Base-by-base conservation (phyloP, 2,329 filamentous ascomycete species). In the Fusarium torreyae region DNA sequence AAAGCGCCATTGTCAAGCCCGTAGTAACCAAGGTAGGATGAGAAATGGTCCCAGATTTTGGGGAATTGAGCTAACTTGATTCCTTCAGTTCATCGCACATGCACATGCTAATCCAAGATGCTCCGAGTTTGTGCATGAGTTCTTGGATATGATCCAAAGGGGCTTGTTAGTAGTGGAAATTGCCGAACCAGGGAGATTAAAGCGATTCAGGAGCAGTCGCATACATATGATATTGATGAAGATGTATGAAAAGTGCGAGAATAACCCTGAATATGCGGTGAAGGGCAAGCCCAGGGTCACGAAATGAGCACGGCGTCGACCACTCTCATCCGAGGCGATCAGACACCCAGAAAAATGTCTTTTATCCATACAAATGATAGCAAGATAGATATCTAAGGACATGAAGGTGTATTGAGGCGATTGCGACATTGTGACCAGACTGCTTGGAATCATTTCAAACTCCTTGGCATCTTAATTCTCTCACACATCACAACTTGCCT, bases 51-150 rank as follows among this genome's bases (percentile, higher is more conserved):
- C n/a, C n/a, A n/a, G n/a, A n/a, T n/a, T n/a, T n/a, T n/a, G n/a
- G n/a, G n/a, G n/a, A n/a, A n/a, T n/a, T n/a, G n/a, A n/a, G n/a
- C n/a, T n/a, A n/a, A n/a, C n/a, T n/a, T n/a, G n/a, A n/a, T n/a
- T n/a, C n/a, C n/a, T n/a, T n/a, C n/a, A n/a, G n/a, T n/a, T n/a
- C n/a, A n/a, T 65, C 22, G 8, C n/a, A 3, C 18, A 24, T 9
- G 26, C 53, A 10, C 57, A 43, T 6, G 15, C 24, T 6, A n/a
- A 36, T 4, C 24, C 51, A 4, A 57, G 49, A 14, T 65, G 62
- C 15, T 51, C 34, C 17, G 45, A 57, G 4, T 65, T 62, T n/a
- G 17, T 65, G 3, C 46, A 48, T 10, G 51, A 65, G 1, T 61
- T 65, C 11, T 24, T 65, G 1, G 46, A 65, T 13, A 22, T 62